These are phyloP conservation scores for Fusarium annulatum DNA, from an alignment of 2,329 filamentous ascomycete genomes.

Conservation along the genomic window DNA sequence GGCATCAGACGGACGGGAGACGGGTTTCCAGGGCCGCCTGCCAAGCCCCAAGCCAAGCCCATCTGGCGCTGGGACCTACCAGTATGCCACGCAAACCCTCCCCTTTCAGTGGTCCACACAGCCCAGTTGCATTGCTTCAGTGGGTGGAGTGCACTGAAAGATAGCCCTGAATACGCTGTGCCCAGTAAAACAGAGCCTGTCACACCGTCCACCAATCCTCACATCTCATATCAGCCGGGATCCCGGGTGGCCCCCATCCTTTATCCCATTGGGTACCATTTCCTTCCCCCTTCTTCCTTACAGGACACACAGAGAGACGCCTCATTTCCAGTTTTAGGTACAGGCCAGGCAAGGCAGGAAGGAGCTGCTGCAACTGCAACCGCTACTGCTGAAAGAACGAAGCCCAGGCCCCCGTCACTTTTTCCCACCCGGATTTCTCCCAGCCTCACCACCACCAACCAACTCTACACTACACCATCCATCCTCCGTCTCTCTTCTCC, in stretches of 20 bases:
- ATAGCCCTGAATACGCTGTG: conserved; percentile 7
- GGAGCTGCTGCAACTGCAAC: conserved; percentile 1
- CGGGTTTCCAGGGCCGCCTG: conserved; percentile 30
- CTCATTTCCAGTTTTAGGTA: conserved; percentile 46
- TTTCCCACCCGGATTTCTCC: conserved; percentile 38
- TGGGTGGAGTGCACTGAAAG: conserved; percentile 25
- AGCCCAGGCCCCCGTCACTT: conserved; percentile 34
- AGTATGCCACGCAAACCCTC: conserved; percentile 32
- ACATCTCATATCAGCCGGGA: conserved; percentile 12
- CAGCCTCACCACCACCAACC: conserved; percentile 38
- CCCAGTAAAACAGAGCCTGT: conserved; percentile 27
- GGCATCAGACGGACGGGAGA: conserved; percentile 2
- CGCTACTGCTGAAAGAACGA: conserved; percentile 19
- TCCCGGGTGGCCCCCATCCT: not conserved
- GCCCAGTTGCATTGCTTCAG: conserved; percentile 21
- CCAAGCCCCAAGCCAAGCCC: conserved; percentile 32
- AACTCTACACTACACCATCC: not conserved
- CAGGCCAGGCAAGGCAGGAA: conserved; percentile 32
- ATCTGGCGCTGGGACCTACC: conserved; percentile 1
- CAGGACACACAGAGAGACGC: conserved; percentile 26
- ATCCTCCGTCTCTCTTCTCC: conserved; percentile 22
- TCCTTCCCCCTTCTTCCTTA: conserved; percentile 14
- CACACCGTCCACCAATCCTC: conserved; percentile 3
- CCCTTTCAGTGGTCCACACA: conserved; percentile 12
- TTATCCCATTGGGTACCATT: conserved; percentile 12